Conservation (phyloP, 257 asterid genomes). For the Penstemon davidsonii region DNA sequence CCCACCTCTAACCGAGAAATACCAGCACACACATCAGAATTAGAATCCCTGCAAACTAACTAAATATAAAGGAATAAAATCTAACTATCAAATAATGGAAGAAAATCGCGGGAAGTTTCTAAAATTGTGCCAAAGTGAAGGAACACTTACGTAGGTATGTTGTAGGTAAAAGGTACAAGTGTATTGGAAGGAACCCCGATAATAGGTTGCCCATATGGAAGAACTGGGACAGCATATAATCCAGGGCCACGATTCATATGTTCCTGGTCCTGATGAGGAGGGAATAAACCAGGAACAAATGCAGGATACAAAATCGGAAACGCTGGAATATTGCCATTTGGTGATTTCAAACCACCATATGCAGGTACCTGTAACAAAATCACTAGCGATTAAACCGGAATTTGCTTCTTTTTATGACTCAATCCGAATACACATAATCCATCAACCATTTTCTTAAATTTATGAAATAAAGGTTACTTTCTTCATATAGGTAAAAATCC, state of each 20-base stretch:
- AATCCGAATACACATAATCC: too few relatives aligned
- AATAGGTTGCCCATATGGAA: slow-evolving; percentile 55
- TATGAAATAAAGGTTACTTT: too few relatives aligned
- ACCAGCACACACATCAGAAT: too few relatives aligned
- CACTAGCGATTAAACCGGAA: slow-evolving; percentile 20
- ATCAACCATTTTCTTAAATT: too few relatives aligned
- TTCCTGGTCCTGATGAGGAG: slow-evolving; percentile 58
- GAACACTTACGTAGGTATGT: slow-evolving; percentile 75
- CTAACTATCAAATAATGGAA: too few relatives aligned
- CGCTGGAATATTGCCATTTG: slow-evolving; percentile 35
- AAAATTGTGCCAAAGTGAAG: slow-evolving; percentile 10
- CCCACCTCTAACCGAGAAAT: too few relatives aligned
- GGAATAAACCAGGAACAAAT: slow-evolving; percentile 41
- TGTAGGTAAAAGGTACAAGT: slow-evolving; percentile 83
- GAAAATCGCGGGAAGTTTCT: too few relatives aligned
- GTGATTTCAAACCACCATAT: slow-evolving; percentile 40
- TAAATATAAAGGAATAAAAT: too few relatives aligned
- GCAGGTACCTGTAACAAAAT: slow-evolving; percentile 37
- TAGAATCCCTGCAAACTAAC: too few relatives aligned
- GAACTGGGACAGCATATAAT: slow-evolving; percentile 80
- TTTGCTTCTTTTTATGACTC: too few relatives aligned
- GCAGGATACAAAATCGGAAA: slow-evolving; percentile 43
- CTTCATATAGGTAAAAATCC: too few relatives aligned
- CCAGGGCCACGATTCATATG: slow-evolving; percentile 81
- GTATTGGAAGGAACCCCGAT: slow-evolving; percentile 56